A percentile compares a stretch with the other conserved stretches of the same genome.
phyloP scores from a whole-genome alignment of 2,329 filamentous ascomycete genomes.

The Nemania sp. region DNA sequence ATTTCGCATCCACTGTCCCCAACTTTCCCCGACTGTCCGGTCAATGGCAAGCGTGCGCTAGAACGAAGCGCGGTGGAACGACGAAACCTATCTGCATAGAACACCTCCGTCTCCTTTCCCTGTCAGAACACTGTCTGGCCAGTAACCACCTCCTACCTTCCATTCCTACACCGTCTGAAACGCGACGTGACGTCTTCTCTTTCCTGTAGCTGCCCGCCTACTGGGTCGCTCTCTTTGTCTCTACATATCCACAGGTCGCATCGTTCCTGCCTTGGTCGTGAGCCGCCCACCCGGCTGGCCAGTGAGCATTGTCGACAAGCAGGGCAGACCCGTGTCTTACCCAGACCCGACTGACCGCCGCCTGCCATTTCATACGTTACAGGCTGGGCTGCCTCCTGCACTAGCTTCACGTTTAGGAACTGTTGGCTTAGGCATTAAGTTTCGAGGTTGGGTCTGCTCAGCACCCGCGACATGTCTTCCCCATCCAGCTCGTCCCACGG shows the following conservation, averaged over 20 bases:
- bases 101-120: constrained; percentile 1
- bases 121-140: neutral
- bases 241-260: neutral
- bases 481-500: constrained; percentile 56
- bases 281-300: neutral
- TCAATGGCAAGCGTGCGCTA: neutral
- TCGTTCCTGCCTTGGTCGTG: constrained; percentile 6
- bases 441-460: neutral
- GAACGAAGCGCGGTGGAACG: constrained; percentile 1
- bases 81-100: neutral
- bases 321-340: constrained; percentile 2
- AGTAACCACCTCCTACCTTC: neutral
- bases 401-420: too few relatives aligned
- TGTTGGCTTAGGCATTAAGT: neutral
- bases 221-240: neutral
- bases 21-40: constrained; percentile 14
- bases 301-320: neutral
- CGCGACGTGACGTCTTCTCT: constrained; percentile 19
- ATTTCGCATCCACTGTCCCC: neutral
- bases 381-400: too few relatives aligned
- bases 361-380: too few relatives aligned
- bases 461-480: constrained; percentile 59
- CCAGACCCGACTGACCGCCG: constrained; percentile 1
- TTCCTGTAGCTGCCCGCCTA: too few relatives aligned
- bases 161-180: neutral